Conservation (phyloP, 1,139 yeast species). For the Geotrichum aggregatum region DNA sequence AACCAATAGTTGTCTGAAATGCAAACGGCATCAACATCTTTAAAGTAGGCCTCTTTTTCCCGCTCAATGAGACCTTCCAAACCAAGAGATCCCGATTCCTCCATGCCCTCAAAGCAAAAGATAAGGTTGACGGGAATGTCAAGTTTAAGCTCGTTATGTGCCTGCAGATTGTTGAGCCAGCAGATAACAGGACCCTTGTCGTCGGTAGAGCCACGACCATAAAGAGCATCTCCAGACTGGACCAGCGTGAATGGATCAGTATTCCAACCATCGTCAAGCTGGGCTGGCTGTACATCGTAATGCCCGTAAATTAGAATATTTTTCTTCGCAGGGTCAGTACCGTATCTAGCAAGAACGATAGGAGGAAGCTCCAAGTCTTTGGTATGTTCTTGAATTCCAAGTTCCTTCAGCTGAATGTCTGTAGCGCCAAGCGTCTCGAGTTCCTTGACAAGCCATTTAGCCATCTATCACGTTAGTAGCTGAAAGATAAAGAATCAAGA, state of each 20-base stretch:
- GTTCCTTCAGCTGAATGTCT: constrained; percentile 74
- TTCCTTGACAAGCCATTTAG: constrained; percentile 69
- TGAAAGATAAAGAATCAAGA: not conserved
- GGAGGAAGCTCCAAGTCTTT: constrained; percentile 81
- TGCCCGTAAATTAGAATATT: constrained; percentile 92
- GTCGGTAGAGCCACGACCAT: constrained; percentile 94
- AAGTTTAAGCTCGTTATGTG: constrained; percentile 76
- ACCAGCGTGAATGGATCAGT: constrained; percentile 81
- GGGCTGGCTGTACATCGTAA: constrained; percentile 97
- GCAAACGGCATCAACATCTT: constrained; percentile 88
- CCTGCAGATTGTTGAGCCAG: constrained; percentile 90
- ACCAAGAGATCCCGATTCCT: constrained; percentile 93
- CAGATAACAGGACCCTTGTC: constrained; percentile 98
- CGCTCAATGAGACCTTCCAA: constrained; percentile 73
- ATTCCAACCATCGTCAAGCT: constrained; percentile 88
- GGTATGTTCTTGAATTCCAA: constrained; percentile 82
- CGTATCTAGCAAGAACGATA: constrained; percentile 81
- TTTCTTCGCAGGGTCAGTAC: constrained; percentile 73
- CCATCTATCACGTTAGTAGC: constrained; percentile 50
- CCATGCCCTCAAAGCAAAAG: constrained; percentile 98
- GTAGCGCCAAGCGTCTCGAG: constrained; percentile 67
- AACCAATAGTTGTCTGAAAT: constrained; percentile 98
- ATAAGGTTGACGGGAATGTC: constrained; percentile 91
- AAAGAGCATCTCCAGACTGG: constrained; percentile 59
- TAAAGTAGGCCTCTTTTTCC: constrained; percentile 77